Percentiles rank a stretch among this genome's conserved stretches.
phyloP scores from a whole-genome alignment of 2,329 filamentous ascomycete genomes.

The Cercospora nicotianae region DNA sequence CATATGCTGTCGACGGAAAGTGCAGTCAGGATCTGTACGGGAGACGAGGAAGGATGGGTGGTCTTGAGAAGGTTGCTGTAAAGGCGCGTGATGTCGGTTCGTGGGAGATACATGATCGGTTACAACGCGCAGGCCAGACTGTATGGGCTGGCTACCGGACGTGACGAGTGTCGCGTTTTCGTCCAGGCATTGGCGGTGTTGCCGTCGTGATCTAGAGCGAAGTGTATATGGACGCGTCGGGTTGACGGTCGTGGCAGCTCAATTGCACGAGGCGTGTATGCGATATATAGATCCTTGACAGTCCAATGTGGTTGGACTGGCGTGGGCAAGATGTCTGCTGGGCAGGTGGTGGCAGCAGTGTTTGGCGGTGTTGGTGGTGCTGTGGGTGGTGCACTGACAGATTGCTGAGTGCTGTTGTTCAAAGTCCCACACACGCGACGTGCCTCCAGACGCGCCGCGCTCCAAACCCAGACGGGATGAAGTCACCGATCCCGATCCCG shows the following conservation, averaged over 20 bases:
- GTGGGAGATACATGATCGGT: constrained; percentile 82
- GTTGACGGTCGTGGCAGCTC: not conserved
- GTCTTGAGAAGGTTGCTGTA: constrained; percentile 86
- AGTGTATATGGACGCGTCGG: constrained; percentile 2
- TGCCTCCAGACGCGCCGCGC: not conserved
- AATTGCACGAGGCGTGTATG: not conserved
- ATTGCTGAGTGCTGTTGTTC: constrained; percentile 11
- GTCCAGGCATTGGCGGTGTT: constrained; percentile 12
- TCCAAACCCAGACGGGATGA: not conserved
- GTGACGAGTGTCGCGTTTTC: not conserved
- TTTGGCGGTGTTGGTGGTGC: not conserved
- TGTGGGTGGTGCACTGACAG: constrained; percentile 1
- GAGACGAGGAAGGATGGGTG: constrained; percentile 85
- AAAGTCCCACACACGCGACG: not conserved
- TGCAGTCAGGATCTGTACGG: constrained; percentile 86
- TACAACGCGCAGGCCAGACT: not conserved
- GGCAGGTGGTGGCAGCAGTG: not conserved
- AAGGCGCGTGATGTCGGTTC: constrained; percentile 81
- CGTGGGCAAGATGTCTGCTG: not conserved
- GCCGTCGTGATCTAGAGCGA: not conserved
- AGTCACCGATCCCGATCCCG: not conserved
- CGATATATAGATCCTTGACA: not conserved
- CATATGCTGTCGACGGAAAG: constrained; percentile 95
- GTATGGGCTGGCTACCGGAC: constrained; percentile 1
- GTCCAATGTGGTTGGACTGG: not conserved